phyloP scores from a whole-genome alignment of 768 basidiomycete genomes.

The Macrocybe gigantea region DNA sequence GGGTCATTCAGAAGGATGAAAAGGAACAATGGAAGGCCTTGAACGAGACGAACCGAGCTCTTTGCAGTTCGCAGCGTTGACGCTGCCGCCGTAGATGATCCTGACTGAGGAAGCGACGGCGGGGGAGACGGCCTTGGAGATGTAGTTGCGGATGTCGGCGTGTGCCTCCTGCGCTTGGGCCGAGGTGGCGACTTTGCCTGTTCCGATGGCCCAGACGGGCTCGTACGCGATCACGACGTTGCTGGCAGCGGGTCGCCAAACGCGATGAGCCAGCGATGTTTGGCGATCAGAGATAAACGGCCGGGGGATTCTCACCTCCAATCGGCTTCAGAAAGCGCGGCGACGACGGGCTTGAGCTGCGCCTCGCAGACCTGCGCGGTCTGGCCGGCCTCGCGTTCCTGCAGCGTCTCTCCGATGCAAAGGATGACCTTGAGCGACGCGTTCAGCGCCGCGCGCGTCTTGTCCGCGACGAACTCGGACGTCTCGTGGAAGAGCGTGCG shows the following conservation, averaged over 20 bases:
- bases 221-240: slow-evolving; percentile 94
- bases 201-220: slow-evolving; percentile 98
- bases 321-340: slow-evolving; percentile 51
- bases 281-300: not conserved
- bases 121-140: slow-evolving; percentile 57
- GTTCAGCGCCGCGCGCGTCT: slow-evolving; percentile 80
- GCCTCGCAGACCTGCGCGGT: slow-evolving; percentile 76
- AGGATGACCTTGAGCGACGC: slow-evolving; percentile 81
- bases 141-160: slow-evolving; percentile 71
- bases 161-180: slow-evolving; percentile 94
- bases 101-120: slow-evolving; percentile 68
- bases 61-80: slow-evolving; percentile 80
- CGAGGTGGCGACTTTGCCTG: slow-evolving; percentile 90
- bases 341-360: slow-evolving; percentile 76
- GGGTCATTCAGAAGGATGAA: slow-evolving; percentile 1
- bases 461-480: slow-evolving; percentile 75
- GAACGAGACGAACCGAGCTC: slow-evolving; percentile 65
- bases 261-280: not conserved
- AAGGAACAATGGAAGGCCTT: not conserved
- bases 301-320: slow-evolving; percentile 64
- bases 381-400: slow-evolving; percentile 73
- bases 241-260: slow-evolving; percentile 30
- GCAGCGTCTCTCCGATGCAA: slow-evolving; percentile 92
- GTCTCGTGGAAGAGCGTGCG: slow-evolving; percentile 89
- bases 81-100: slow-evolving; percentile 95